Evolutionary conservation across 2,329 filamentous ascomycete genomes (phyloP).

Genomic region (Myriosclerotinia duriaeana): DNA sequence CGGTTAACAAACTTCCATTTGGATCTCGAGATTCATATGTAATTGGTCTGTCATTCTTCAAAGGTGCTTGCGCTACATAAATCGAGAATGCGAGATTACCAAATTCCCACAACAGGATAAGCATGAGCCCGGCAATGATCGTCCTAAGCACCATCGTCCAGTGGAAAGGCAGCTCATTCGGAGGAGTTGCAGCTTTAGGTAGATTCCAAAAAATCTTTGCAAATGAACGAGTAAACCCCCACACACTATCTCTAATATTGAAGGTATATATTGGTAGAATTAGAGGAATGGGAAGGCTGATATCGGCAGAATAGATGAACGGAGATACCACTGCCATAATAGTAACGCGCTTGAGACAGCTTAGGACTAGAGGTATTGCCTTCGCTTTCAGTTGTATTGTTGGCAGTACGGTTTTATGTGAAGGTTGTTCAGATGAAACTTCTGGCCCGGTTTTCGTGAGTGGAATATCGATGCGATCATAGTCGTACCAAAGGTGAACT

Average conservation of each 20-base stretch:
- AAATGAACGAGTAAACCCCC: constrained; percentile 68
- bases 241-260: constrained; percentile 62
- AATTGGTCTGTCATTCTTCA: constrained; percentile 82
- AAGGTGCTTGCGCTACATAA: constrained; percentile 76
- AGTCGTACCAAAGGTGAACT: constrained; percentile 69
- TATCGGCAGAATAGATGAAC: constrained; percentile 45
- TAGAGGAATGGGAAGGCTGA: constrained; percentile 42
- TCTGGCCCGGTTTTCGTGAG: constrained; percentile 41
- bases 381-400: constrained; percentile 43
- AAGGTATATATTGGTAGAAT: constrained; percentile 54
- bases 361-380: constrained; percentile 41
- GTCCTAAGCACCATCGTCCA: constrained; percentile 57
- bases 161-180: constrained; percentile 56
- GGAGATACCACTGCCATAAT: constrained; percentile 45
- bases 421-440: constrained; percentile 41
- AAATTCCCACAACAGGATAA: constrained; percentile 73
- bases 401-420: constrained; percentile 43
- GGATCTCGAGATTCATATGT: constrained; percentile 85
- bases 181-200: constrained; percentile 67
- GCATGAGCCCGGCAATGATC: constrained; percentile 60
- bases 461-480: constrained; percentile 57
- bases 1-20: constrained; percentile 83
- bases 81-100: constrained; percentile 75
- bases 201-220: constrained; percentile 74
- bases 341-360: constrained; percentile 40